These are phyloP conservation scores for Mucor sp. DNA, from an alignment of 371 early-diverging fungal species.

Conservation along the genomic window DNA sequence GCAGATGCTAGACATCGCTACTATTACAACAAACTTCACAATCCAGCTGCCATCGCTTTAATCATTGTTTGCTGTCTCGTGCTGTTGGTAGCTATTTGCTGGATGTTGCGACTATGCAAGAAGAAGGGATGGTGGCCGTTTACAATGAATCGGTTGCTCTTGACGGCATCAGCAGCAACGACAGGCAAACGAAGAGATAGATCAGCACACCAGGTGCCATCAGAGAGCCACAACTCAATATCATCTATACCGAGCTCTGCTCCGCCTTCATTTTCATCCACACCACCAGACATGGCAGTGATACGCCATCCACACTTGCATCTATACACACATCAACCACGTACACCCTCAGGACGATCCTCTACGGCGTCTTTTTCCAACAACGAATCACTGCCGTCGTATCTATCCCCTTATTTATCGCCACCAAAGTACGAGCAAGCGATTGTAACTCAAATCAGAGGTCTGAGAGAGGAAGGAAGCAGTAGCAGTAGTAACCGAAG, in stretches of 20 bases:
- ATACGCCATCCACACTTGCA: slow-evolving; percentile 1
- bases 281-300: slow-evolving; percentile 18
- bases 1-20: neutral
- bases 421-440: slow-evolving; percentile 54
- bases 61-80: slow-evolving; percentile 29
- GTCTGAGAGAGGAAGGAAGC: slow-evolving; percentile 12
- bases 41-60: slow-evolving; percentile 31
- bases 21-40: slow-evolving; percentile 21
- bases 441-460: slow-evolving; percentile 49
- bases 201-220: neutral
- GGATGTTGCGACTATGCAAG: slow-evolving; percentile 18
- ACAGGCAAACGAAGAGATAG: neutral
- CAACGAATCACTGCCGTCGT: slow-evolving; percentile 37
- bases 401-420: slow-evolving; percentile 34
- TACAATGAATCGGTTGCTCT: neutral
- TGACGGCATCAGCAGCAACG: neutral
- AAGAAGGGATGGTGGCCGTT: slow-evolving; percentile 16
- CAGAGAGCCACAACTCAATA: neutral
- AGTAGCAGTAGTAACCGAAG: neutral
- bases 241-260: slow-evolving; percentile 29
- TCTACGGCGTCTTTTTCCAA: slow-evolving; percentile 17
- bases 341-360: slow-evolving; percentile 8
- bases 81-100: slow-evolving; percentile 19
- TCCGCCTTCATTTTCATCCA: slow-evolving; percentile 43
- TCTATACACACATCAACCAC: neutral